phyloP scores from a whole-genome alignment of 768 basidiomycete genomes.

The Mycena alexandri region DNA sequence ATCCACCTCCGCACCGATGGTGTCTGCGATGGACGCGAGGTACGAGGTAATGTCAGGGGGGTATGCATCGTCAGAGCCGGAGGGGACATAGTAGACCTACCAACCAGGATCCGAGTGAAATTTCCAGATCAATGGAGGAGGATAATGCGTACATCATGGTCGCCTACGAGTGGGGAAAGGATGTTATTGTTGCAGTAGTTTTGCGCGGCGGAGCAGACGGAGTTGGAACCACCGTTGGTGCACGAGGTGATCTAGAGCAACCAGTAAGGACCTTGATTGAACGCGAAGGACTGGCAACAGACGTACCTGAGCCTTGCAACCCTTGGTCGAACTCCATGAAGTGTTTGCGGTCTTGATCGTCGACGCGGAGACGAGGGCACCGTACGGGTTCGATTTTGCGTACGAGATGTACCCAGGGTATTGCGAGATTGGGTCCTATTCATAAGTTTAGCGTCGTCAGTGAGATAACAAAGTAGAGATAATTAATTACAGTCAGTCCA shows the following conservation, averaged over 20 bases:
- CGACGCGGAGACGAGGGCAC: conserved; percentile 60
- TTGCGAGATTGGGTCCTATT: conserved; percentile 56
- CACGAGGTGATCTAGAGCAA: conserved; percentile 62
- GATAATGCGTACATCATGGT: conserved; percentile 57
- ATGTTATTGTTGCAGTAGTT: conserved; percentile 70
- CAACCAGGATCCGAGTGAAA: too few species aligned
- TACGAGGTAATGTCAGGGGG: conserved; percentile 57
- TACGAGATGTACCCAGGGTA: conserved; percentile 72
- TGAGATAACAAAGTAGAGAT: too few species aligned
- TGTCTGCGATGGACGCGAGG: conserved; percentile 45
- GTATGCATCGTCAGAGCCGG: conserved; percentile 62
- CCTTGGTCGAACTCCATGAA: conserved; percentile 54
- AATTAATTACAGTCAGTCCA: conserved; percentile 63
- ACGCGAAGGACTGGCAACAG: neutral
- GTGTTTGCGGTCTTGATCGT: conserved; percentile 57
- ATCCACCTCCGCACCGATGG: conserved; percentile 59
- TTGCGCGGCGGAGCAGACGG: conserved; percentile 69
- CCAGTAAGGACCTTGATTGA: too few species aligned
- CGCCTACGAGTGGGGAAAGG: conserved; percentile 64
- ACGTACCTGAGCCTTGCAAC: conserved; percentile 64
- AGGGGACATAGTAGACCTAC: conserved; percentile 64
- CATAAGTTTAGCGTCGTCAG: too few species aligned
- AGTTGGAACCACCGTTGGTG: conserved; percentile 59
- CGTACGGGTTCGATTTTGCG: conserved; percentile 67
- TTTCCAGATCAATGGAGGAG: too few species aligned